Percentiles rank a stretch among this genome's conserved stretches.
Conservation (phyloP, 1,284 basidiomycete species). For the Ganoderma sinense region DNA sequence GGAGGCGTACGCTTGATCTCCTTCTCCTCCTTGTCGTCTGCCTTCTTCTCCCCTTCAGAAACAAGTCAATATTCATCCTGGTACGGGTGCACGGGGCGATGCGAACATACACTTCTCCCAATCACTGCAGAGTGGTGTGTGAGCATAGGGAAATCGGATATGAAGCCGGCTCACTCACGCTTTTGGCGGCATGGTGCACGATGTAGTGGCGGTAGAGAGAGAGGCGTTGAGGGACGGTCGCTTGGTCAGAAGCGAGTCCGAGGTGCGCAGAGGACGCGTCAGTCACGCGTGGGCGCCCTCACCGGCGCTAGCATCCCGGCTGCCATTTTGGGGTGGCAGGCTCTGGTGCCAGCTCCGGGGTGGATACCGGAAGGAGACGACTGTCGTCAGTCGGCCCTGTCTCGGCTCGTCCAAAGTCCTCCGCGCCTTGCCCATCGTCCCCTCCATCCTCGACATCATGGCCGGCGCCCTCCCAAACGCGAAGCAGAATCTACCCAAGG, state of each 20-base stretch:
- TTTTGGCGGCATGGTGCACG: slow-evolving; percentile 82
- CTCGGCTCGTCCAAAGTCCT: slow-evolving; percentile 18
- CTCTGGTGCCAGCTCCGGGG: slow-evolving; percentile 24
- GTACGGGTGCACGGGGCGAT: slow-evolving; percentile 36
- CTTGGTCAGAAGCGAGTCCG: slow-evolving; percentile 29
- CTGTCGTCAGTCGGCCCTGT: slow-evolving; percentile 30
- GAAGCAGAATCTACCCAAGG: slow-evolving; percentile 85
- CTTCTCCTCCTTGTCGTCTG: slow-evolving; percentile 85
- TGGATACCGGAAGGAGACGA: slow-evolving; percentile 17
- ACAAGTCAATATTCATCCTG: slow-evolving; percentile 10
- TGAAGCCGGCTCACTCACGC: slow-evolving; percentile 51
- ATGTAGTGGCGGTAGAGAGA: slow-evolving; percentile 19
- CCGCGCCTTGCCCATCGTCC: slow-evolving; percentile 13
- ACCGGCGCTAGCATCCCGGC: slow-evolving; percentile 4
- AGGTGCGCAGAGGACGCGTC: slow-evolving; percentile 41
- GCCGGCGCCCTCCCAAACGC: slow-evolving; percentile 94
- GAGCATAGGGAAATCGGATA: slow-evolving; percentile 6
- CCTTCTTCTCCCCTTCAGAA: slow-evolving; percentile 79
- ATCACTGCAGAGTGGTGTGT: slow-evolving; percentile 61
- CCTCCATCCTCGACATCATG: slow-evolving; percentile 54
- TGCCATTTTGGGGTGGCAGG: slow-evolving; percentile 25
- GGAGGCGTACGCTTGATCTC: slow-evolving; percentile 84
- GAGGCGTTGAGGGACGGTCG: slow-evolving; percentile 13
- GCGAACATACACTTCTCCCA: slow-evolving; percentile 91
- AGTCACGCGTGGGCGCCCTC: slow-evolving; percentile 35